Conservation (phyloP, 1,139 yeast genomes). For the Nakaseomyces bracarensis region DNA sequence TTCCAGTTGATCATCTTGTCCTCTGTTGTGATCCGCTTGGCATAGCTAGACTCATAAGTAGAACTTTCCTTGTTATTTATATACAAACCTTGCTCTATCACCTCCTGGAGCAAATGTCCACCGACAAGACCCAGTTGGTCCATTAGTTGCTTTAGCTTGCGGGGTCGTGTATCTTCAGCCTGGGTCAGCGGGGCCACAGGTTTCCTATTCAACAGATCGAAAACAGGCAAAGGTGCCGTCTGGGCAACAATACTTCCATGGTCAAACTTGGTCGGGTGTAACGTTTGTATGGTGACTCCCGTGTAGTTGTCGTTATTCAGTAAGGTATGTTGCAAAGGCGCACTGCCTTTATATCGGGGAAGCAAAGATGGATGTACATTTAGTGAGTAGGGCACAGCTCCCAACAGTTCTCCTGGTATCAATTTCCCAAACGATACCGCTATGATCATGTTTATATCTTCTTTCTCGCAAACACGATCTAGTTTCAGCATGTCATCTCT, state of each 20-base stretch:
- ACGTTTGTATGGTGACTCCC: conserved; percentile 83
- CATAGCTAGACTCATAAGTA: conserved; percentile 3
- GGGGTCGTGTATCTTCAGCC: conserved; percentile 12
- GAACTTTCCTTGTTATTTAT: not conserved
- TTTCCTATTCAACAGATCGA: conserved; percentile 12
- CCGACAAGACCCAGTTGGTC: conserved; percentile 50
- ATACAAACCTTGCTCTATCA: conserved; percentile 27
- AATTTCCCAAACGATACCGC: conserved; percentile 87
- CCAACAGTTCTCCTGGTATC: conserved; percentile 56
- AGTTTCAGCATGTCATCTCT: conserved; percentile 42
- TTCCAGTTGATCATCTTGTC: conserved; percentile 44
- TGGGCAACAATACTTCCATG: conserved; percentile 65
- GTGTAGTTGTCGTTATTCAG: conserved; percentile 54
- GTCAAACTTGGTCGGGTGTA: conserved; percentile 84
- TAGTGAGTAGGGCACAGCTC: conserved; percentile 47
- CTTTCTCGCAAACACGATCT: conserved; percentile 13
- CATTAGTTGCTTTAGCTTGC: conserved; percentile 29
- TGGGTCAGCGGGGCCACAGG: conserved; percentile 8
- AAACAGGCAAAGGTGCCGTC: conserved; percentile 38
- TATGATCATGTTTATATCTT: conserved; percentile 52
- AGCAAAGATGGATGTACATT: conserved; percentile 90
- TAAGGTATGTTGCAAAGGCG: conserved; percentile 80
- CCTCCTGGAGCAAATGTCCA: conserved; percentile 45
- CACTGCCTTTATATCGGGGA: conserved; percentile 79
- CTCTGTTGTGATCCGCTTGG: conserved; percentile 25